Evolutionary conservation across 306 rosid genomes (phyloP), one percentile per base, ranked within the genome.

Genomic region (Ochetophila trinervis): DNA sequence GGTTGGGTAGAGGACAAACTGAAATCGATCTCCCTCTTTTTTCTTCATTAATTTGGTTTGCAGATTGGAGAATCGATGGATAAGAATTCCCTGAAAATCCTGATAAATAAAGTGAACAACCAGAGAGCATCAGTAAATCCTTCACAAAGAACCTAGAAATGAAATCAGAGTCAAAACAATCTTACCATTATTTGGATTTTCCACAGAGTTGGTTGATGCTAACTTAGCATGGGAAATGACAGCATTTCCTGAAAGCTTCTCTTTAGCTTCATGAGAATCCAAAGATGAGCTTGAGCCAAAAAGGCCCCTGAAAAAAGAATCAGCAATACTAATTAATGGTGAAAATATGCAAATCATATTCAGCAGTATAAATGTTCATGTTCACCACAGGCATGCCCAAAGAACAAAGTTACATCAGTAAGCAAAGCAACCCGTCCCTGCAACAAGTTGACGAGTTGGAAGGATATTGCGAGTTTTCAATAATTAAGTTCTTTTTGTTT

Each of bases 201-300:
- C 83, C 57, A 74, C 75, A 51, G 75, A 72, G 62, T 82, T 80
- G 60, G 70, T 73, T 42, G 84, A 70, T 17, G 62, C 65, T 66
- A 78, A 76, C 80, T 87, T 87, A 37, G 79, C 73, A 68, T 67
- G 79, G 69, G 83, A 78, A 73, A 68, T 45, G 34, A 72, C 78
- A 64, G 74, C 62, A 70, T 72, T 83, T 66, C 76, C 84, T 19
- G 78, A 73, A 54, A 69, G 57, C 70, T 80, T 77, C 60, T 76
- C 86, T 45, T 84, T 89, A 67, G 78, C 81, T 71, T 82, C 86
- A 63, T 70, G 86, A 63, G 92, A 89, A 82, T 82, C 85, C n/a
- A 81, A 76, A 15, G 89, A 80, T 37, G 87, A 73, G 79, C 80
- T 84, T 27, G 84, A 74, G 82, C 74, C 78, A 57, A 69, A 65